phyloP scores from a whole-genome alignment of 2,329 filamentous ascomycete species.

The Mycocentrospora acerina region DNA sequence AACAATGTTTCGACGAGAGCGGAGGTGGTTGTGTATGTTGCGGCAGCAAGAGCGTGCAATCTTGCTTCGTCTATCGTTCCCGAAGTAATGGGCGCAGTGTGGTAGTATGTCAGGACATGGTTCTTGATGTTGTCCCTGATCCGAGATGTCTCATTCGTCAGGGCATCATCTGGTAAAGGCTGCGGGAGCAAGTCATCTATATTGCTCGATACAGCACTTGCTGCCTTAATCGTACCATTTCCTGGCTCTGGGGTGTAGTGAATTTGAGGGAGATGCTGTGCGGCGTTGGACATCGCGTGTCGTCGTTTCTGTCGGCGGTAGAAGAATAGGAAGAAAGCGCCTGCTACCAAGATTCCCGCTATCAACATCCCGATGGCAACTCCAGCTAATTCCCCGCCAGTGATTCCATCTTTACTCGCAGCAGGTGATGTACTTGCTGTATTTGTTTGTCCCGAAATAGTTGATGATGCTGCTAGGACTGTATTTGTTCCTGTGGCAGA shows the following conservation, averaged over 20 bases:
- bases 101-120: conserved; percentile 42
- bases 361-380: conserved; percentile 21
- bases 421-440: too few species aligned
- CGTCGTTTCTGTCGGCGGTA: conserved; percentile 12
- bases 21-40: conserved; percentile 21
- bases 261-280: too few species aligned
- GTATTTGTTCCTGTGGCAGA: too few species aligned
- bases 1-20: conserved; percentile 30
- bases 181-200: too few species aligned
- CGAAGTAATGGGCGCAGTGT: conserved; percentile 18
- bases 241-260: too few species aligned
- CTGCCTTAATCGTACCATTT: too few species aligned
- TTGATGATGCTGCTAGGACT: too few species aligned
- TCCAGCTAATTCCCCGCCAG: conserved; percentile 17
- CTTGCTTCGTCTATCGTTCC: conserved; percentile 25
- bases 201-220: too few species aligned
- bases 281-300: not conserved
- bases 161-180: conserved; percentile 36
- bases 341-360: conserved; percentile 15
- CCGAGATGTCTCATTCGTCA: conserved; percentile 34
- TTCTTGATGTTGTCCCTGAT: conserved; percentile 39
- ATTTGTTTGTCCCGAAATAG: too few species aligned
- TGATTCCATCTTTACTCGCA: conserved; percentile 6
- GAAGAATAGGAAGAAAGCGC: conserved; percentile 11
- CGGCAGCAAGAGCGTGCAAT: conserved; percentile 23